Conservation (phyloP, 2,329 filamentous ascomycete genomes). For the Botryotinia convoluta region DNA sequence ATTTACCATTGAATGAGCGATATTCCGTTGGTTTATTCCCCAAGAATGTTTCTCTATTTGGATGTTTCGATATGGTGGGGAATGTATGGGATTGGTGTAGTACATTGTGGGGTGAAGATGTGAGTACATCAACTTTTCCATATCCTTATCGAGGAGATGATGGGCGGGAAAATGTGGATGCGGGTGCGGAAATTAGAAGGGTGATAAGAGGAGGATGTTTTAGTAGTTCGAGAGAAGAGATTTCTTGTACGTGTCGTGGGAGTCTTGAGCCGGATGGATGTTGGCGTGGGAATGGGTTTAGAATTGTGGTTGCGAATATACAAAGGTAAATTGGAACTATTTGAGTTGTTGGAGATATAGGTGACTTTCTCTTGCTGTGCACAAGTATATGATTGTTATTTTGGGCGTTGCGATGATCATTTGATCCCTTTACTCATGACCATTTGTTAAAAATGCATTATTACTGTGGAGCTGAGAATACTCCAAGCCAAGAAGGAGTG, state of each 20-base stretch:
- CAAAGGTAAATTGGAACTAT: neutral
- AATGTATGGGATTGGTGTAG: neutral
- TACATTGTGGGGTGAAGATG: neutral
- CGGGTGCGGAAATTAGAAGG: neutral
- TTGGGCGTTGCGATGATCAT: neutral
- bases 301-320: neutral
- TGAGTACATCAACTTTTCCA: neutral
- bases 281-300: neutral
- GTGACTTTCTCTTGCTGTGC: too few species aligned
- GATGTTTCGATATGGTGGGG: neutral
- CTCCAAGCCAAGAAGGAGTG: neutral
- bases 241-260: neutral
- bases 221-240: neutral
- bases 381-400: neutral
- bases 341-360: neutral
- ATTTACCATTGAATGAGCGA: neutral
- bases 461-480: neutral
- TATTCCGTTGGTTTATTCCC: neutral
- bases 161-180: neutral
- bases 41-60: neutral
- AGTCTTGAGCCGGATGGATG: neutral
- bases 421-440: neutral
- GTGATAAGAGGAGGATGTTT: neutral
- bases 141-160: neutral
- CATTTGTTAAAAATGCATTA: neutral